phyloP scores from a whole-genome alignment of 2,329 filamentous ascomycete species.

The Thelonectria olida region DNA sequence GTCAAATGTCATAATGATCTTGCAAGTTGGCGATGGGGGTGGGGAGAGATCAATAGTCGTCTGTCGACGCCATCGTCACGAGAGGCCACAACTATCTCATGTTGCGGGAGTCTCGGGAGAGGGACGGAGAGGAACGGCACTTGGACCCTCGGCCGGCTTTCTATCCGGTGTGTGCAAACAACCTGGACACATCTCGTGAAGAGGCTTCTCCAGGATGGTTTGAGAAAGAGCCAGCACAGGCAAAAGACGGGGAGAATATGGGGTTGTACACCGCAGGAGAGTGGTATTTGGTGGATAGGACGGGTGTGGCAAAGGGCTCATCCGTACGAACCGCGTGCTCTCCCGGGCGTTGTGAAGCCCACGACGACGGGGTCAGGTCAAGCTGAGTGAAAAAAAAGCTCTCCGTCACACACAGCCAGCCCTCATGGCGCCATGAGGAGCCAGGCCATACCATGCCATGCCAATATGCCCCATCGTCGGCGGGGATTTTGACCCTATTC shows the following conservation, averaged over 20 bases:
- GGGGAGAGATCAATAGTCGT: neutral
- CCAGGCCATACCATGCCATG: neutral
- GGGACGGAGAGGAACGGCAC: neutral
- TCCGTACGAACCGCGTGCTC: slow-evolving; percentile 18
- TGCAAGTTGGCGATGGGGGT: neutral
- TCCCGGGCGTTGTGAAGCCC: neutral
- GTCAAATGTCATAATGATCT: neutral
- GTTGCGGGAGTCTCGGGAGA: neutral
- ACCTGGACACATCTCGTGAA: neutral
- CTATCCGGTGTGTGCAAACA: neutral
- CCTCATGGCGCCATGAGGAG: neutral
- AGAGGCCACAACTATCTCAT: neutral
- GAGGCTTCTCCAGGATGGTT: neutral
- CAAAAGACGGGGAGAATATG: slow-evolving; percentile 12
- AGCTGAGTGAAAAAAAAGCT: no score
- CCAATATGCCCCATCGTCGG: neutral
- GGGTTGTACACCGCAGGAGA: slow-evolving; percentile 1
- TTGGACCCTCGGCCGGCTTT: neutral
- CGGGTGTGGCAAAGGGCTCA: slow-evolving; percentile 10
- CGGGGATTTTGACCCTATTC: neutral
- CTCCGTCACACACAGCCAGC: neutral
- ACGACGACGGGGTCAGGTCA: neutral
- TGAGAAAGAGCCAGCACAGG: neutral
- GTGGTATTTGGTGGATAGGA: slow-evolving; percentile 5
- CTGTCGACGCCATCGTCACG: neutral